phyloP scores from a whole-genome alignment of 2,329 filamentous ascomycete genomes.

The Tolypocladium sp. region DNA sequence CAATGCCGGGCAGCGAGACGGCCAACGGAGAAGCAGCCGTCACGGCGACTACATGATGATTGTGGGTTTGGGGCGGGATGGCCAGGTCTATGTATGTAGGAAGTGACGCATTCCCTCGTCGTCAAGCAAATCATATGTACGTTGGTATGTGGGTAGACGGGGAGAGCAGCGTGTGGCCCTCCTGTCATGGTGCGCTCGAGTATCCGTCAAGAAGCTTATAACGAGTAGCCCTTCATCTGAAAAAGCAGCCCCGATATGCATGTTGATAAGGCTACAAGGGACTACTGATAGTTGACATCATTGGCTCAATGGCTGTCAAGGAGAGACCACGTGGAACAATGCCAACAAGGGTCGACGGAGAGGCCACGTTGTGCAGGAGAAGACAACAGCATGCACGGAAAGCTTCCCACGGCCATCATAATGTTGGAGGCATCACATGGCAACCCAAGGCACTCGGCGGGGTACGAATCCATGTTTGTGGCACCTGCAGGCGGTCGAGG shows the following conservation, averaged over 20 bases:
- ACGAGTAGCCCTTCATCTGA: background rate
- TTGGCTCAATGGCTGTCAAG: background rate
- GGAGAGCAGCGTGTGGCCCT: background rate
- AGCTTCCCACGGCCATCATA: background rate
- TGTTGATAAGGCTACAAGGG: background rate
- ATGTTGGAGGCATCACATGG: background rate
- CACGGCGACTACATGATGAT: background rate
- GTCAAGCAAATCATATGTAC: background rate
- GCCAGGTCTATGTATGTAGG: background rate
- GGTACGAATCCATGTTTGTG: background rate
- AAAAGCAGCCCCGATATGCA: background rate
- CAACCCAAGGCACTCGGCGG: background rate
- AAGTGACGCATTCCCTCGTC: background rate
- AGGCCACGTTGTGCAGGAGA: background rate
- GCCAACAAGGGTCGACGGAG: background rate
- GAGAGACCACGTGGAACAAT: no score
- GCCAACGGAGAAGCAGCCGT: background rate
- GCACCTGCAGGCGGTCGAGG: background rate
- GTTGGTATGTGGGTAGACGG: background rate
- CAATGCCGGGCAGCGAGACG: background rate
- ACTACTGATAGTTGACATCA: background rate
- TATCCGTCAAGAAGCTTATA: background rate
- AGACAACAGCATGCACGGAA: background rate
- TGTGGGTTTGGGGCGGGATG: background rate
- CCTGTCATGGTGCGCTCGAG: background rate